A percentile compares a stretch with the other conserved stretches of the same genome.
These are phyloP conservation scores for Phytophthora pseudosyringae DNA, from an alignment of 352 stramenopile genomes.

Conservation along the genomic window DNA sequence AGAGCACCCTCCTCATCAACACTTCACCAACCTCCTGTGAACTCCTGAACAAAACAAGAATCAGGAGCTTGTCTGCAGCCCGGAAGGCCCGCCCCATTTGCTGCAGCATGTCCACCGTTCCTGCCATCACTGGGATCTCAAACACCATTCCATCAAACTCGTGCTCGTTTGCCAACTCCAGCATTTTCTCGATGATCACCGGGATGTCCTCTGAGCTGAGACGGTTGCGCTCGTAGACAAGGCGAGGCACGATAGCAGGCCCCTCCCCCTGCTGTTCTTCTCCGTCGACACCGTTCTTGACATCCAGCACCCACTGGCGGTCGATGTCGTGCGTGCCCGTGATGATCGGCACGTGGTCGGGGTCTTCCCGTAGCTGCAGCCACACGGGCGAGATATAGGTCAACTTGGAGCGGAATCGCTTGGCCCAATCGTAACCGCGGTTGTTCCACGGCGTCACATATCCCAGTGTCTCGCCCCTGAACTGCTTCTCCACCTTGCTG, in stretches of 20 bases:
- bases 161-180: constrained; percentile 47
- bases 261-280: constrained; percentile 15
- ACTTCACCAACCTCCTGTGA: constrained; percentile 48
- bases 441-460: constrained; percentile 88
- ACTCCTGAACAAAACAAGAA: constrained; percentile 70
- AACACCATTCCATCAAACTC: constrained; percentile 79
- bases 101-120: constrained; percentile 69
- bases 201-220: constrained; percentile 57
- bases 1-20: not conserved
- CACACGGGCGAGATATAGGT: constrained; percentile 83
- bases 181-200: constrained; percentile 59
- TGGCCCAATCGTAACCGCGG: constrained; percentile 77
- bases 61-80: constrained; percentile 55
- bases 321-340: constrained; percentile 82
- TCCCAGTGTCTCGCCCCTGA: constrained; percentile 63
- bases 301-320: constrained; percentile 52
- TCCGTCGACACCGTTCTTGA: constrained; percentile 41
- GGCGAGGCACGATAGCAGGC: constrained; percentile 70
- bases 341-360: constrained; percentile 53
- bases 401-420: constrained; percentile 75
- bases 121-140: constrained; percentile 69
- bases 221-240: constrained; percentile 82
- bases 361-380: constrained; percentile 77
- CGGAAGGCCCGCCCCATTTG: constrained; percentile 60
- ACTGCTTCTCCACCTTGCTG: constrained; percentile 40